phyloP scores from a whole-genome alignment of 2,329 filamentous ascomycete genomes.

The Aspergillus sergii region DNA sequence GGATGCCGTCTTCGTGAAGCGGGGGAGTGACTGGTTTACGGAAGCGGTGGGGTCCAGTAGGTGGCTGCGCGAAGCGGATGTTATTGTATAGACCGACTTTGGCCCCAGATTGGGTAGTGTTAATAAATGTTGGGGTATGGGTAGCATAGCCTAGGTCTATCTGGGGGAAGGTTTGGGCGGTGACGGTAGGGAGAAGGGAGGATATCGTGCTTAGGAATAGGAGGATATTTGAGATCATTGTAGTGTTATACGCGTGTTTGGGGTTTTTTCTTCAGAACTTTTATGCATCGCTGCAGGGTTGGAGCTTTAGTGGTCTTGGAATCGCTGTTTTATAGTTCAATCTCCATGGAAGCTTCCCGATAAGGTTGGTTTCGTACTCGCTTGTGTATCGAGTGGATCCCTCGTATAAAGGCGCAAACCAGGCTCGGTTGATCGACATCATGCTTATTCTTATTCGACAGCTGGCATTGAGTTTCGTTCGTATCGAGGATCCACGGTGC shows the following conservation, averaged over 20 bases:
- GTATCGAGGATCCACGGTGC: too few relatives aligned
- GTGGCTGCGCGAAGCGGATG: constrained; percentile 6
- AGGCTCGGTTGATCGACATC: not conserved
- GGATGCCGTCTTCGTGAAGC: not conserved
- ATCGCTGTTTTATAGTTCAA: not conserved
- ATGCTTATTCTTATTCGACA: not conserved
- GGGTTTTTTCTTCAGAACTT: not conserved
- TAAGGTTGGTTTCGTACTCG: not conserved
- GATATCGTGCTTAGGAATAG: not conserved
- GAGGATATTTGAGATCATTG: not conserved
- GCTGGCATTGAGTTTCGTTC: too few relatives aligned
- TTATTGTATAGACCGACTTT: constrained; percentile 5
- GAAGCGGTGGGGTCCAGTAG: not conserved
- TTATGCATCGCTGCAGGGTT: too few relatives aligned
- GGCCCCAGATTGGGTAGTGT: not conserved
- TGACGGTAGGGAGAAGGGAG: not conserved
- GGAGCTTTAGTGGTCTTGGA: not conserved
- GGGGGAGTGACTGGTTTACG: constrained; percentile 5
- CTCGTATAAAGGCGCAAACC: not conserved
- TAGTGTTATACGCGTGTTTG: not conserved
- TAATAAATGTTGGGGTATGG: not conserved
- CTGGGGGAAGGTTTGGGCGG: not conserved
- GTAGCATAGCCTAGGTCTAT: constrained; percentile 1
- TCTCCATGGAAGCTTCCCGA: not conserved
- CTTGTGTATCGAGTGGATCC: not conserved